Evolutionary conservation across 1,139 yeast genomes (phyloP).

Genomic region (Trichomonascaceae sp.): DNA sequence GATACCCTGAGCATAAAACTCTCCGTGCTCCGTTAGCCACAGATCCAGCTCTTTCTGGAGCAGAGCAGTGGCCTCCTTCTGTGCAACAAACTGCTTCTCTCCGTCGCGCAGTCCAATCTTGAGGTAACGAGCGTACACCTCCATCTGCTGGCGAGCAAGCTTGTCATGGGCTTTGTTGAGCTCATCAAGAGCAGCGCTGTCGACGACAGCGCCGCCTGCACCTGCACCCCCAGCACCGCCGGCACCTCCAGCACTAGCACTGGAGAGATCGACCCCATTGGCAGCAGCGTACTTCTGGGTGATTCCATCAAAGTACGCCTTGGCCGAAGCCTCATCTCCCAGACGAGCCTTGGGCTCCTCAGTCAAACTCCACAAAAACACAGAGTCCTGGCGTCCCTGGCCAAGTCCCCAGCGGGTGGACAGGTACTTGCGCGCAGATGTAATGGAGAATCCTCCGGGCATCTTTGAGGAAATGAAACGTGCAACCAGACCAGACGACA

Average conservation of each 20-base stretch:
- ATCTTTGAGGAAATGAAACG: constrained; percentile 90
- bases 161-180: constrained; percentile 79
- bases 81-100: constrained; percentile 72
- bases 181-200: constrained; percentile 93
- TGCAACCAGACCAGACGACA: constrained; percentile 75
- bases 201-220: constrained; percentile 80
- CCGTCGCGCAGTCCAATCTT: constrained; percentile 87
- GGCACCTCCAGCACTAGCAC: constrained; percentile 52
- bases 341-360: constrained; percentile 86
- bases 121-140: constrained; percentile 87
- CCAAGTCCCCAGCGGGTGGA: constrained; percentile 87
- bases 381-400: constrained; percentile 87
- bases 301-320: constrained; percentile 67
- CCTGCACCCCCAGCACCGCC: constrained; percentile 37
- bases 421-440: constrained; percentile 81
- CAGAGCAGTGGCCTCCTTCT: constrained; percentile 72
- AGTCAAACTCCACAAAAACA: constrained; percentile 67
- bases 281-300: constrained; percentile 77
- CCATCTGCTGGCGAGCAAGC: constrained; percentile 90
- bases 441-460: constrained; percentile 98
- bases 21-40: constrained; percentile 93
- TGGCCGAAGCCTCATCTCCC: constrained; percentile 78
- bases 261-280: constrained; percentile 64
- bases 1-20: constrained; percentile 83
- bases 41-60: constrained; percentile 84